Evolutionary conservation across 805 yeast genomes (phyloP).

Genomic region (Starmerella apis): DNA sequence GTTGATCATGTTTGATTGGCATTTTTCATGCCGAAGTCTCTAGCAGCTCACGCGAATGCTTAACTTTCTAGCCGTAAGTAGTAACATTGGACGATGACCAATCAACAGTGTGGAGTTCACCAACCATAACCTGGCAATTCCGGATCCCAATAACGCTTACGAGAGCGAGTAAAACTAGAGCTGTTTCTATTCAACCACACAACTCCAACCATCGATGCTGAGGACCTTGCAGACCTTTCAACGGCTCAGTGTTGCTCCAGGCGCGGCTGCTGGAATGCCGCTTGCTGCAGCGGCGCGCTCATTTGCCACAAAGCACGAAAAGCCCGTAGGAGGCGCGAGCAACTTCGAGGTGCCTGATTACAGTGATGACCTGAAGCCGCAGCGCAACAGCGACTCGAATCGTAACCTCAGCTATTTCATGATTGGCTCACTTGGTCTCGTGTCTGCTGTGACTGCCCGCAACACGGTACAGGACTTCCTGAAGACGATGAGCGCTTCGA

Average conservation of each 20-base stretch:
- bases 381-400: constrained; percentile 58
- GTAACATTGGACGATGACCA: constrained; percentile 11
- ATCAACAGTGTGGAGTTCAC: constrained; percentile 10
- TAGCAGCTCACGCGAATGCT: neutral
- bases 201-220: constrained; percentile 13
- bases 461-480: constrained; percentile 88
- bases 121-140: constrained; percentile 19
- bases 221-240: constrained; percentile 19
- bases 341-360: constrained; percentile 88
- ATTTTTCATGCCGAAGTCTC: too few relatives aligned
- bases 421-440: constrained; percentile 90
- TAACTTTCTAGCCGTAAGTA: neutral
- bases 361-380: constrained; percentile 63
- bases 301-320: constrained; percentile 20
- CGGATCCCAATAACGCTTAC: constrained; percentile 11
- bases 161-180: constrained; percentile 11
- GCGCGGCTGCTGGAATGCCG: constrained; percentile 5
- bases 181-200: neutral
- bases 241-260: constrained; percentile 14
- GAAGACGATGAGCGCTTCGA: constrained; percentile 91
- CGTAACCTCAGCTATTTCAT: constrained; percentile 91
- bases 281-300: constrained; percentile 13
- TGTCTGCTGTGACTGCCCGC: constrained; percentile 89
- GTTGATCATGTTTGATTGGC: too few relatives aligned
- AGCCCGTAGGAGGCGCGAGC: constrained; percentile 35